phyloP scores from a whole-genome alignment of 2,329 filamentous ascomycete genomes.

The Ophiostoma sp. region DNA sequence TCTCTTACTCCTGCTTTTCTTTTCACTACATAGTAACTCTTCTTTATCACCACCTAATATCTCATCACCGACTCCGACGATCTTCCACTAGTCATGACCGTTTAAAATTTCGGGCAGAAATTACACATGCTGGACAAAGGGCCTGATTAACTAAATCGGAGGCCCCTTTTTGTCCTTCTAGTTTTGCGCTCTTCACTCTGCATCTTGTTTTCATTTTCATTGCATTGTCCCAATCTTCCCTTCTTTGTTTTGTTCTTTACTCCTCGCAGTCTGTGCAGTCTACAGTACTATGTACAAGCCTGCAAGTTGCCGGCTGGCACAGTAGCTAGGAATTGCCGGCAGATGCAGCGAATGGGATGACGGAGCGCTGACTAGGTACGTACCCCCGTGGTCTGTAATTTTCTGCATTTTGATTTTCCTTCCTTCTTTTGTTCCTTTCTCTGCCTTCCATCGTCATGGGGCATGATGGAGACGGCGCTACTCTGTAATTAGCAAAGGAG shows the following conservation, averaged over 20 bases:
- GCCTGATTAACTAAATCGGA: background rate
- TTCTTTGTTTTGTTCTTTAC: background rate
- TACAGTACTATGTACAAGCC: background rate
- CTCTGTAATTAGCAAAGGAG: background rate
- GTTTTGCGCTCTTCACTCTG: background rate
- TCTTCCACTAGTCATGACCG: slow-evolving; percentile 12
- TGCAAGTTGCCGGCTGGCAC: background rate
- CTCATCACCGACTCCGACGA: background rate
- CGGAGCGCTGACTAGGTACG: background rate
- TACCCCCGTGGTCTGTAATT: background rate
- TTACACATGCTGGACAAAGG: background rate
- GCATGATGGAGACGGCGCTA: background rate
- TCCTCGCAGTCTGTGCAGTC: background rate
- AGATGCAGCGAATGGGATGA: slow-evolving; percentile 1
- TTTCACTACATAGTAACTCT: background rate
- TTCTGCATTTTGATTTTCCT: background rate
- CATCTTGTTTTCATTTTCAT: background rate
- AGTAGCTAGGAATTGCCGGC: background rate
- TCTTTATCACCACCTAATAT: background rate
- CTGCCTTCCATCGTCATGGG: background rate
- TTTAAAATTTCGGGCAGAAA: slow-evolving; percentile 5
- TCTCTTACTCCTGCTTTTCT: background rate
- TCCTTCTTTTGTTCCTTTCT: background rate
- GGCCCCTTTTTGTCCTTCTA: background rate
- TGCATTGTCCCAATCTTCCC: background rate